phyloP scores from a whole-genome alignment of 1,284 basidiomycete species.

The Cerioporus squamosus region DNA sequence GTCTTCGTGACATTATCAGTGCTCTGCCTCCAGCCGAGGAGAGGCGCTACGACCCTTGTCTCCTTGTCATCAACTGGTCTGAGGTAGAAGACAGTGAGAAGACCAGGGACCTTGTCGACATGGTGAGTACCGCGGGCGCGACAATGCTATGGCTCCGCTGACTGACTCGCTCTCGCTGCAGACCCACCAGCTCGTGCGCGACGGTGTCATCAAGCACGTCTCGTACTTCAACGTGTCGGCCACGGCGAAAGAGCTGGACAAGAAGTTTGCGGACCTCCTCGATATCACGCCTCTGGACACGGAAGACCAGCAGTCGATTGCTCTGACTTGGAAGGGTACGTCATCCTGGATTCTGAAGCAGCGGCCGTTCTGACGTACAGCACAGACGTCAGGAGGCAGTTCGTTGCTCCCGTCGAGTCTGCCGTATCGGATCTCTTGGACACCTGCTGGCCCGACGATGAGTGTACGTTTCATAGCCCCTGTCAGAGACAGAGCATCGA shows the following conservation, averaged over 20 bases:
- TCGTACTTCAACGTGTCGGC: constrained; percentile 53
- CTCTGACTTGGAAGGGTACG: constrained; percentile 52
- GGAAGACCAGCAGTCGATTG: constrained; percentile 56
- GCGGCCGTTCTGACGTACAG: neutral
- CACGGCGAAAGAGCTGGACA: constrained; percentile 56
- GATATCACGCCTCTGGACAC: constrained; percentile 51
- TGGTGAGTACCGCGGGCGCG: constrained; percentile 23
- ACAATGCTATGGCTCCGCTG: neutral
- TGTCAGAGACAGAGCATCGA: neutral
- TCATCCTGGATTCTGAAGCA: neutral
- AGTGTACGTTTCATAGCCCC: constrained; percentile 47
- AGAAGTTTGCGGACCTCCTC: constrained; percentile 50
- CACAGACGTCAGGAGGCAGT: constrained; percentile 53
- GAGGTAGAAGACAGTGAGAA: constrained; percentile 41
- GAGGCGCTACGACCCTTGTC: constrained; percentile 58
- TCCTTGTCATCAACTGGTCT: constrained; percentile 64
- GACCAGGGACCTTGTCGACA: constrained; percentile 32
- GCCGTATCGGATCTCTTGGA: constrained; percentile 60
- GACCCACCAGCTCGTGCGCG: constrained; percentile 50
- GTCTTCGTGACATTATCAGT: constrained; percentile 65
- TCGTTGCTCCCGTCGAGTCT: constrained; percentile 49
- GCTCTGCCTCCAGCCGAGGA: constrained; percentile 43
- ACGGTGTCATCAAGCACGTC: constrained; percentile 46
- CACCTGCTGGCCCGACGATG: constrained; percentile 50
- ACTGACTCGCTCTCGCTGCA: constrained; percentile 28